A percentile compares a stretch with the other conserved stretches of the same genome.
phyloP scores from a whole-genome alignment of 768 basidiomycete species.

The Xerocomellus dryophilus region DNA sequence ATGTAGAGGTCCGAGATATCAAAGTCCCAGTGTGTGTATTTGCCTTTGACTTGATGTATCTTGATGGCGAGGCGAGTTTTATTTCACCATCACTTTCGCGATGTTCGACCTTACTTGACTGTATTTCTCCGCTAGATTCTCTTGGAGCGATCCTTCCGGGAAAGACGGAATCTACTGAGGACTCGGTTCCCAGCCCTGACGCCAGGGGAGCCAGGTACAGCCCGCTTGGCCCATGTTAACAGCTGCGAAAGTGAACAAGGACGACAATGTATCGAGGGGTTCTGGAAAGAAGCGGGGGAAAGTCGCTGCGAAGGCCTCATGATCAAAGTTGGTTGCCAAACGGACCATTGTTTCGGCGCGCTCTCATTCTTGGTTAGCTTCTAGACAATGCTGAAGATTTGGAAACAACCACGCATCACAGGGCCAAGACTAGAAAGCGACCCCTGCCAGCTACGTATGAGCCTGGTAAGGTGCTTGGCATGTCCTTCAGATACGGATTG shows the following conservation, averaged over 20 bases:
- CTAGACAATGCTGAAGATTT: constrained; percentile 52
- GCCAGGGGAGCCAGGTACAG: constrained; percentile 43
- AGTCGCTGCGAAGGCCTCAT: constrained; percentile 90
- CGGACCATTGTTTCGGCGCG: not conserved
- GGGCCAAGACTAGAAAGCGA: constrained; percentile 50
- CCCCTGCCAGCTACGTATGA: constrained; percentile 84
- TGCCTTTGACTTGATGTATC: constrained; percentile 86
- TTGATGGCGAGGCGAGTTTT: constrained; percentile 69
- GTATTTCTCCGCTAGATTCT: constrained; percentile 48
- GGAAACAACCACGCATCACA: constrained; percentile 35
- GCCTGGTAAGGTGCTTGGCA: constrained; percentile 41
- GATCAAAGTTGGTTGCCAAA: constrained; percentile 62
- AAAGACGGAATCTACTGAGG: constrained; percentile 64
- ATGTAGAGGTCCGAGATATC: constrained; percentile 72
- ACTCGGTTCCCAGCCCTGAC: constrained; percentile 54
- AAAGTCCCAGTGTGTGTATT: constrained; percentile 79
- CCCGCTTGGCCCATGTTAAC: constrained; percentile 72
- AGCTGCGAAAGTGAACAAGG: constrained; percentile 65
- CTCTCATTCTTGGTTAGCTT: constrained; percentile 42
- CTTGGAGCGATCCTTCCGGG: constrained; percentile 64
- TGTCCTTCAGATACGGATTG: not conserved
- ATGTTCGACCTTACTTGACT: not conserved
- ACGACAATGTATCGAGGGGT: constrained; percentile 60
- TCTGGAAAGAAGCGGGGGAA: constrained; percentile 73
- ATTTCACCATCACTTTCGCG: not conserved